Conservation (phyloP, 164 flowering plant genomes). For the Houttuynia cordata region DNA sequence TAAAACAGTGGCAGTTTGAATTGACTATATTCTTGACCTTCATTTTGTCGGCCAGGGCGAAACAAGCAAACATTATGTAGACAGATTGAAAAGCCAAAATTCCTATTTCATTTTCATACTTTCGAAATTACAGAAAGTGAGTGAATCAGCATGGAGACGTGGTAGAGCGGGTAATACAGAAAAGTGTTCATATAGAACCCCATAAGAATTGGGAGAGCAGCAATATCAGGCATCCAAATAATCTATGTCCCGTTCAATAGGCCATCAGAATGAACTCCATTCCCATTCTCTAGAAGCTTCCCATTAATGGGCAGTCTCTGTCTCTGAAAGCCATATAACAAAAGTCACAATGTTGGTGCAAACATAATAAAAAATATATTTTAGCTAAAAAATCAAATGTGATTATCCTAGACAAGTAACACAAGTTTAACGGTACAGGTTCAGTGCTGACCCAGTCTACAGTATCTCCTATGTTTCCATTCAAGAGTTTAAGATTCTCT, state of each 20-base stretch:
- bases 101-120: neutral
- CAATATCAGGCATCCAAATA: neutral
- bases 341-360: neutral
- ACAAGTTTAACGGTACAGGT: neutral
- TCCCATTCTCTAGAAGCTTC: conserved; percentile 55
- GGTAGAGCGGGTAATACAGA: neutral
- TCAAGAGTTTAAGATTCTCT: conserved; percentile 70
- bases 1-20: too few species aligned
- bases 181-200: neutral
- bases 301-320: conserved; percentile 70
- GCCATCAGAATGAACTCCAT: conserved; percentile 33
- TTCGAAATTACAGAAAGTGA: neutral
- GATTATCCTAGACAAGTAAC: neutral
- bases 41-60: neutral
- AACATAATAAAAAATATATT: too few species aligned
- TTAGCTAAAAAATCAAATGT: neutral
- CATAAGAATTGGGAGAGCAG: neutral
- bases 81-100: neutral
- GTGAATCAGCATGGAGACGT: neutral
- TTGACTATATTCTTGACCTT: too few species aligned
- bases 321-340: conserved; percentile 32
- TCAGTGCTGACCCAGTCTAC: conserved; percentile 51
- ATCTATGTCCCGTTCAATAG: conserved; percentile 38
- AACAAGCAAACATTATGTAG: neutral
- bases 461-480: conserved; percentile 71